phyloP scores from a whole-genome alignment of 352 stramenopile species.

The Pythium oligandrum region DNA sequence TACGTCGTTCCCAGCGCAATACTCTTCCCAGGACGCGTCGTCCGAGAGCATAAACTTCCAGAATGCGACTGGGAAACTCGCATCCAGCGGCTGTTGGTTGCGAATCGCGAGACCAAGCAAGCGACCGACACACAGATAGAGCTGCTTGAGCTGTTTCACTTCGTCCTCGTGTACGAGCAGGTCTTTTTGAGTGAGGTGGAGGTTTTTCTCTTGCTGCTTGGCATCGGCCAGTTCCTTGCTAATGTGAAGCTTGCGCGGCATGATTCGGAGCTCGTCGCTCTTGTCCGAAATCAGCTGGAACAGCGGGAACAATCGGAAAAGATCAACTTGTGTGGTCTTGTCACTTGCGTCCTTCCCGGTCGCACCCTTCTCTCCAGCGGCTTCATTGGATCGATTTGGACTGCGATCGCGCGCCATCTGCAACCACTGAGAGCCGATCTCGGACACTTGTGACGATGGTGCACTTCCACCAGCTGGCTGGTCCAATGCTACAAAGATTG shows the following conservation, averaged over 20 bases:
- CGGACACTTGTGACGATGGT: conserved; percentile 30
- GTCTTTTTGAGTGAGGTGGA: conserved; percentile 35
- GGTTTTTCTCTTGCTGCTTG: conserved; percentile 25
- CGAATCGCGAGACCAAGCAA: conserved; percentile 66
- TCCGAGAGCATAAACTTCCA: conserved; percentile 66
- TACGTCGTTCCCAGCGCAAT: conserved; percentile 47
- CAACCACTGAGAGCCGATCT: conserved; percentile 64
- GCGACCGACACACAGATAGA: conserved; percentile 60
- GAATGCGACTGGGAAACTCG: conserved; percentile 52
- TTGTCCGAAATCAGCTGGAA: conserved; percentile 38
- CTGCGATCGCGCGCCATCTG: conserved; percentile 41
- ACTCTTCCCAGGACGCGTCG: conserved; percentile 49
- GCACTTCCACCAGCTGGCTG: conserved; percentile 1
- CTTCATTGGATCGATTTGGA: conserved; percentile 2
- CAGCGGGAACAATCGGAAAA: conserved; percentile 43
- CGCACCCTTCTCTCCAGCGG: background rate
- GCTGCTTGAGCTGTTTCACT: conserved; percentile 37
- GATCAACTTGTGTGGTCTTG: conserved; percentile 14
- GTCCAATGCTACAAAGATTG: conserved; percentile 11
- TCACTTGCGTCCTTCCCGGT: background rate
- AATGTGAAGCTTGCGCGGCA: conserved; percentile 20
- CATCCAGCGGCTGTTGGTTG: conserved; percentile 58
- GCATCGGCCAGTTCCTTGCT: conserved; percentile 27
- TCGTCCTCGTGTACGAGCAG: conserved; percentile 31
- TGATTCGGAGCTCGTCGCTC: conserved; percentile 31